These are phyloP conservation scores for Tubosaeta brunneosetosa DNA, from an alignment of 768 basidiomycete genomes.

Conservation along the genomic window DNA sequence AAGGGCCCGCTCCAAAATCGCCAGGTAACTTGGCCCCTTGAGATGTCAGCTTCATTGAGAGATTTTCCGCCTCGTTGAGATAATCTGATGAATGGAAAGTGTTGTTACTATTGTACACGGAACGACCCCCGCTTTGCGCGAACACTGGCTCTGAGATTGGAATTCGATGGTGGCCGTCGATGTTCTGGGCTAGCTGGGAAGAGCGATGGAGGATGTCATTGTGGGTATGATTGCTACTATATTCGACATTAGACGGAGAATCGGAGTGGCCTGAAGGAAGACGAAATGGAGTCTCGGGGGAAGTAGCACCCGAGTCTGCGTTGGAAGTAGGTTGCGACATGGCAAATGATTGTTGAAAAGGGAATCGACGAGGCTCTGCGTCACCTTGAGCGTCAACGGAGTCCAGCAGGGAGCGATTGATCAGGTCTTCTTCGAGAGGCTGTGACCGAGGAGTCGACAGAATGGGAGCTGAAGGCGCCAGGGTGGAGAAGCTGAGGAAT, in stretches of 20 bases:
- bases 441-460: conserved; percentile 30
- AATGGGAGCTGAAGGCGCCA: conserved; percentile 45
- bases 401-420: conserved; percentile 80
- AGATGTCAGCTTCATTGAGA: conserved; percentile 30
- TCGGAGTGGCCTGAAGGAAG: conserved; percentile 46
- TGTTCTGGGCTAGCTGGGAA: conserved; percentile 22
- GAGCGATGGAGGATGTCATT: conserved; percentile 28
- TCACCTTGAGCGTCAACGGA: conserved; percentile 81
- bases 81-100: conserved; percentile 33
- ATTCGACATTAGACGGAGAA: conserved; percentile 41
- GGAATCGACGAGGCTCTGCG: conserved; percentile 54
- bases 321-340: conserved; percentile 47
- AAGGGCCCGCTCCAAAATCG: conserved; percentile 34
- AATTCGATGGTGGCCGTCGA: conserved; percentile 34
- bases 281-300: conserved; percentile 55
- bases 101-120: conserved; percentile 41
- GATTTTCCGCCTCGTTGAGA: conserved; percentile 30
- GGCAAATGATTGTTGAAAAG: conserved; percentile 35
- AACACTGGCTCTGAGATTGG: conserved; percentile 27
- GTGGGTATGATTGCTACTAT: conserved; percentile 34
- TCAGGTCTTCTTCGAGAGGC: conserved; percentile 63
- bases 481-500: conserved; percentile 34
- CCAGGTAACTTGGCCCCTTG: conserved; percentile 27
- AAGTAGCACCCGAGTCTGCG: conserved; percentile 45
- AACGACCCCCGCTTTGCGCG: conserved; percentile 30